Evolutionary conservation across 345 rosid species (phyloP).

Genomic region (Sisymbrium altissimum): DNA sequence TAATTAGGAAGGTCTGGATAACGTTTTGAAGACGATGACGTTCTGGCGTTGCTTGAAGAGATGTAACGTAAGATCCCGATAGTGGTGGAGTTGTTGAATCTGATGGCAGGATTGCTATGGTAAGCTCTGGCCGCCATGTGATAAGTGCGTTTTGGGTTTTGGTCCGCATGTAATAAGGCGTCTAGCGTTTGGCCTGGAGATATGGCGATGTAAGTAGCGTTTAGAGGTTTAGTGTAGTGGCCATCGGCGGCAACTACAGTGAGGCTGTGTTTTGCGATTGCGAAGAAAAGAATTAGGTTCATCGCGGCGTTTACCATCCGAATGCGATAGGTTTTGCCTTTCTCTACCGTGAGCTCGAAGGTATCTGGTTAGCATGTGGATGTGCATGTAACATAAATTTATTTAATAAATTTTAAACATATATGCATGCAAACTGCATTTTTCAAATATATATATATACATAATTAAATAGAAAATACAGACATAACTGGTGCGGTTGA

Average conservation of each 20-base stretch:
- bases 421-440: background rate
- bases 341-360: conserved; percentile 28
- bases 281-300: conserved; percentile 37
- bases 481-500: background rate
- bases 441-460: background rate
- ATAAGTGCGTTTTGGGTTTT: conserved; percentile 30
- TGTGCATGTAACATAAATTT: background rate
- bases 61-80: conserved; percentile 41
- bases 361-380: conserved; percentile 33
- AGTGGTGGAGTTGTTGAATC: conserved; percentile 38
- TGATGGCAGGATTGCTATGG: background rate
- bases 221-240: conserved; percentile 45
- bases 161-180: conserved; percentile 45
- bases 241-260: conserved; percentile 48
- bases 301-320: conserved; percentile 50
- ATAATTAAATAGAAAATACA: background rate
- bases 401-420: background rate
- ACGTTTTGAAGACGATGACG: conserved; percentile 2
- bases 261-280: conserved; percentile 39
- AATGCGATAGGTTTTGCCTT: conserved; percentile 45
- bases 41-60: background rate
- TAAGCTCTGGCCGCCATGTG: conserved; percentile 57
- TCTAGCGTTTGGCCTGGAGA: conserved; percentile 64
- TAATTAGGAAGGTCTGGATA: conserved; percentile 45
- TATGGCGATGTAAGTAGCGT: conserved; percentile 37